Percentiles rank a stretch among this genome's conserved stretches.
phyloP scores from a whole-genome alignment of 805 yeast species.

The Myxozyma neotropica region DNA sequence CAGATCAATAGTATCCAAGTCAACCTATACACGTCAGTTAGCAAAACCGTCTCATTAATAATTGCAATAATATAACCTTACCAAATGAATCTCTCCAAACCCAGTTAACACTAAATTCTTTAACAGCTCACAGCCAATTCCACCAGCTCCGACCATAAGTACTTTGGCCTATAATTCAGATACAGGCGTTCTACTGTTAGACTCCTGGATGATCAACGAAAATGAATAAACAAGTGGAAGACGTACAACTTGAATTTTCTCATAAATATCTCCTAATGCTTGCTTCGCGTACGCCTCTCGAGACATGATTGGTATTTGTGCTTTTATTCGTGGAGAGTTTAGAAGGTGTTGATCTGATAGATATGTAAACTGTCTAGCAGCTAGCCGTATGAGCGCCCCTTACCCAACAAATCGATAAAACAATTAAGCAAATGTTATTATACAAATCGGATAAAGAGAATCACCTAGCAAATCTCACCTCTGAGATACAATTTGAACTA shows the following conservation, averaged over 20 bases:
- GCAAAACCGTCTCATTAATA: neutral
- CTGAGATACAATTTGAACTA: neutral
- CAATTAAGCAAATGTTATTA: too few species aligned
- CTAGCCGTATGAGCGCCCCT: too few species aligned
- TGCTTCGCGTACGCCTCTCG: constrained; percentile 6
- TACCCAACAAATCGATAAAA: too few species aligned
- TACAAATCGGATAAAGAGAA: too few species aligned
- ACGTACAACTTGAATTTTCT: neutral
- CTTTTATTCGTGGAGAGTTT: too few species aligned
- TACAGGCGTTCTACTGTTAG: neutral
- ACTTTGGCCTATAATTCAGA: constrained; percentile 46
- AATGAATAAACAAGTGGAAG: neutral
- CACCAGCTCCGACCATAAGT: constrained; percentile 92
- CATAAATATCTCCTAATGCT: constrained; percentile 3
- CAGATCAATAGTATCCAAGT: constrained; percentile 90
- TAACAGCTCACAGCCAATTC: constrained; percentile 89
- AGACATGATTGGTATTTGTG: neutral
- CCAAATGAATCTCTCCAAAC: constrained; percentile 83
- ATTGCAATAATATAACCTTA: constrained; percentile 11
- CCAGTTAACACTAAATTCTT: constrained; percentile 79
- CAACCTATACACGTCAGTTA: constrained; percentile 48
- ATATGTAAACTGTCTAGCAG: too few species aligned
- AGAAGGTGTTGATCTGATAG: too few species aligned
- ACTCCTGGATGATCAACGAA: too few species aligned
- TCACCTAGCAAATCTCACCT: too few species aligned